A percentile compares a stretch with the other conserved stretches of the same genome.
Conservation (phyloP, 768 basidiomycete species). For the Termitomyces sp. region DNA sequence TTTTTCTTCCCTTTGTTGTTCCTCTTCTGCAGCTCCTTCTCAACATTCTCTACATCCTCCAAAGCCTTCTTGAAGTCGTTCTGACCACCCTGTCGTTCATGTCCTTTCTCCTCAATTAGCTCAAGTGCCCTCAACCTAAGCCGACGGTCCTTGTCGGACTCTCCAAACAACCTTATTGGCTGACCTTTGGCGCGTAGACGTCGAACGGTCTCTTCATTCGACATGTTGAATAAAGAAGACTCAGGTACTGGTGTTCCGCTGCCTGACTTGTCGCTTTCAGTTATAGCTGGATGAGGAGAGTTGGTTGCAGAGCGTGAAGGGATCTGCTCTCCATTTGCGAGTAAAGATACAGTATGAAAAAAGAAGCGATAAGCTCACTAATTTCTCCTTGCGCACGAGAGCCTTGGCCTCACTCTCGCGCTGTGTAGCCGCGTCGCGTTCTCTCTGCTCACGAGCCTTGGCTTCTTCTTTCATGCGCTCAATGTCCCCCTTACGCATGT, state of each 20-base stretch:
- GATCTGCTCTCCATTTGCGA: constrained; percentile 42
- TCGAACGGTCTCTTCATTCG: constrained; percentile 87
- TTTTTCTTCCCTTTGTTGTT: constrained; percentile 58
- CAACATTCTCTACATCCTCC: constrained; percentile 81
- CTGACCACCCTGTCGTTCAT: constrained; percentile 75
- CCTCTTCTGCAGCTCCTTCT: constrained; percentile 57
- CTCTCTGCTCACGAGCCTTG: constrained; percentile 29
- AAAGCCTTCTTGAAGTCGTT: constrained; percentile 93
- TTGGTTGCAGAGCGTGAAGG: constrained; percentile 33
- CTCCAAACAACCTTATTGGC: constrained; percentile 91
- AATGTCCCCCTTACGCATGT: constrained; percentile 87
- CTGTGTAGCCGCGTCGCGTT: constrained; percentile 13
- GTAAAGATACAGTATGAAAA: constrained; percentile 22
- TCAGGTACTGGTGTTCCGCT: constrained; percentile 39
- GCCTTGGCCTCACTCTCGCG: constrained; percentile 25
- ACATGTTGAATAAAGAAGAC: constrained; percentile 72
- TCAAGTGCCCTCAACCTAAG: constrained; percentile 89
- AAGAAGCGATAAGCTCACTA: constrained; percentile 35
- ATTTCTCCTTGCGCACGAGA: constrained; percentile 23
- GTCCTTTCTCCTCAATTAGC: constrained; percentile 87
- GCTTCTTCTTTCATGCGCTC: constrained; percentile 56
- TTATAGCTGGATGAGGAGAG: constrained; percentile 28
- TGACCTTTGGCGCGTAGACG: constrained; percentile 89
- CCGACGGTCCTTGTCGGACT: constrained; percentile 90
- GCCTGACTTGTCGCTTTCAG: constrained; percentile 21